Percentiles rank a stretch among this genome's conserved stretches.
These are phyloP conservation scores for Ustilago shanxiensis DNA, from an alignment of 1,284 basidiomycete species.

Conservation along the genomic window DNA sequence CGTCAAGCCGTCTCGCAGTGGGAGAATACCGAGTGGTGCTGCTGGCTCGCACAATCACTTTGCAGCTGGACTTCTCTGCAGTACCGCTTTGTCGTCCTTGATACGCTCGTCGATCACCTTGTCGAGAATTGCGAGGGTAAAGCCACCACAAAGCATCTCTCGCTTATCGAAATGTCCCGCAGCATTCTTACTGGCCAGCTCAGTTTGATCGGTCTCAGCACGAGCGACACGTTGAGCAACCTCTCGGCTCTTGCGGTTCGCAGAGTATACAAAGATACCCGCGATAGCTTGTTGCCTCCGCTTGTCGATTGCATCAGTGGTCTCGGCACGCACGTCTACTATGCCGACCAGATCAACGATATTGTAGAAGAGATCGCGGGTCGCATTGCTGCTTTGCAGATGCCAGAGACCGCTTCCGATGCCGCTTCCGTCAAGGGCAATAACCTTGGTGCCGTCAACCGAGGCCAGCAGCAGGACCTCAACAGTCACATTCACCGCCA, in stretches of 20 bases:
- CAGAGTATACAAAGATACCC: slow-evolving; percentile 73
- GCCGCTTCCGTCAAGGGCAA: slow-evolving; percentile 53
- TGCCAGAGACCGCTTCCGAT: slow-evolving; percentile 74
- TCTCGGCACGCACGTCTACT: slow-evolving; percentile 89
- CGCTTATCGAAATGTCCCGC: slow-evolving; percentile 85
- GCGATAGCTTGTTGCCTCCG: slow-evolving; percentile 78
- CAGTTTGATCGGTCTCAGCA: slow-evolving; percentile 88
- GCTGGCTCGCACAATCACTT: slow-evolving; percentile 83
- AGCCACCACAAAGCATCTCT: slow-evolving; percentile 76
- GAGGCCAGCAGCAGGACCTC: slow-evolving; percentile 41
- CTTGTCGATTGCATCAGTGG: slow-evolving; percentile 86
- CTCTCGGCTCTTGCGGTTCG: slow-evolving; percentile 79
- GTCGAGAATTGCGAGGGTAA: slow-evolving; percentile 78
- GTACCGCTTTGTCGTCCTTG: slow-evolving; percentile 90
- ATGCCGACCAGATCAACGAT: slow-evolving; percentile 95
- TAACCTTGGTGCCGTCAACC: slow-evolving; percentile 69
- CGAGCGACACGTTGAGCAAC: slow-evolving; percentile 82
- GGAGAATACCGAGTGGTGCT: slow-evolving; percentile 80
- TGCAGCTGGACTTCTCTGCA: slow-evolving; percentile 90
- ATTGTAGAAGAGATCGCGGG: slow-evolving; percentile 86
- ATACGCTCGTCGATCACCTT: slow-evolving; percentile 84
- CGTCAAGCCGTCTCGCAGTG: slow-evolving; percentile 73
- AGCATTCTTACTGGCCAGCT: slow-evolving; percentile 82
- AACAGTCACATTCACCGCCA: slow-evolving; percentile 47
- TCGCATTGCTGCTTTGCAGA: slow-evolving; percentile 80